These are phyloP conservation scores for Nymphaea thermarum DNA, from an alignment of 164 flowering plant species.

Conservation along the genomic window DNA sequence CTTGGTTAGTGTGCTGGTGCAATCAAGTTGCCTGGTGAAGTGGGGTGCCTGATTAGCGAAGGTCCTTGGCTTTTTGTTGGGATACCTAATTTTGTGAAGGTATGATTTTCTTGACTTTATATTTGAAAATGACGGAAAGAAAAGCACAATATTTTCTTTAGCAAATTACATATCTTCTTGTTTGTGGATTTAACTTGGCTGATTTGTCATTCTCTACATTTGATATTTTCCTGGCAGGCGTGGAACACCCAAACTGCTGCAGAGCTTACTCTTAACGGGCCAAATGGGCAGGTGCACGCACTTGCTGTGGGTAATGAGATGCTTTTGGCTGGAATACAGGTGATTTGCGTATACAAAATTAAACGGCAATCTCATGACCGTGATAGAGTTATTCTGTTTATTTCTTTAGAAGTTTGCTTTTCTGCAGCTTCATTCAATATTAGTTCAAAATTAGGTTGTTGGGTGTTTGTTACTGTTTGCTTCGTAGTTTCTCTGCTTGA, in stretches of 20 bases:
- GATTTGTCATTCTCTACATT: not conserved
- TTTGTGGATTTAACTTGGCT: not conserved
- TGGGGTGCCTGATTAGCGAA: constrained; percentile 91
- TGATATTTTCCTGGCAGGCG: constrained; percentile 34
- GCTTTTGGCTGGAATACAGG: constrained; percentile 92
- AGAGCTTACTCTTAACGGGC: constrained; percentile 67
- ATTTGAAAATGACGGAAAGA: not conserved
- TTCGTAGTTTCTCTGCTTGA: not conserved
- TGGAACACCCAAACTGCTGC: constrained; percentile 54
- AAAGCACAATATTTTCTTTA: too few species aligned
- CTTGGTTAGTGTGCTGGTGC: constrained; percentile 41
- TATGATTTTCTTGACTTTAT: constrained; percentile 8
- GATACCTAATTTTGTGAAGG: constrained; percentile 75
- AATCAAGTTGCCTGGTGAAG: constrained; percentile 64
- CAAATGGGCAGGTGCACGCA: constrained; percentile 88
- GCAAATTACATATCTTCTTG: not conserved
- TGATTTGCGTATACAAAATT: constrained; percentile 7
- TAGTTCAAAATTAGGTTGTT: too few species aligned
- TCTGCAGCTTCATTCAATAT: too few species aligned
- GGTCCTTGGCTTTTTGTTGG: constrained; percentile 97
- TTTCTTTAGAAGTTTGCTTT: too few species aligned
- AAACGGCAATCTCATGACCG: not conserved
- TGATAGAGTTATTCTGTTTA: too few species aligned
- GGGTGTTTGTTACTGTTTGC: too few species aligned
- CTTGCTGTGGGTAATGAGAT: constrained; percentile 69